Evolutionary conservation across 2,329 filamentous ascomycete genomes (phyloP).

Genomic region (Chrysosphaeria jannelii): DNA sequence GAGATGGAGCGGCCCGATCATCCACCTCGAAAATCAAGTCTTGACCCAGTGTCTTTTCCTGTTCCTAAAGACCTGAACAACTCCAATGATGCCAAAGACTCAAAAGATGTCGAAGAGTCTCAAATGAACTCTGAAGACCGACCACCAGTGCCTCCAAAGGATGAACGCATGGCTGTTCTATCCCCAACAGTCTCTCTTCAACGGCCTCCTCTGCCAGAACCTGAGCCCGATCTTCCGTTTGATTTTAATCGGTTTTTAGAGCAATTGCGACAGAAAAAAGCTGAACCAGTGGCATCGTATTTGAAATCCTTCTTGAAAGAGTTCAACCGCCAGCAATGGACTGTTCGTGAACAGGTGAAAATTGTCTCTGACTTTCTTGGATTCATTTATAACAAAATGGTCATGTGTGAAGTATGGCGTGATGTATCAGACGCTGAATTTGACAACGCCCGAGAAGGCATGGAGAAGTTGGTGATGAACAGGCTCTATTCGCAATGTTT

Average conservation of each 20-base stretch:
- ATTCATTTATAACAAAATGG: conserved; percentile 98
- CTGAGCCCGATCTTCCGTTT: conserved; percentile 66
- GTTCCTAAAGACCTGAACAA: conserved; percentile 13
- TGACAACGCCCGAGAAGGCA: conserved; percentile 90
- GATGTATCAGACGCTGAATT: conserved; percentile 91
- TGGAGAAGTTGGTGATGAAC: conserved; percentile 99
- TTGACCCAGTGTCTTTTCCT: conserved; percentile 34
- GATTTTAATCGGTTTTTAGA: conserved; percentile 95
- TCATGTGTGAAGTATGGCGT: conserved; percentile 82
- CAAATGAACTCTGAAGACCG: conserved; percentile 14
- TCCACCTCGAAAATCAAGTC: conserved; percentile 59
- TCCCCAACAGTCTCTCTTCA: conserved; percentile 22
- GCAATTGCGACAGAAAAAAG: conserved; percentile 81
- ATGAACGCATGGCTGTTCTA: conserved; percentile 13
- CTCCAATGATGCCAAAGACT: not conserved
- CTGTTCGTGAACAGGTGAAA: conserved; percentile 98
- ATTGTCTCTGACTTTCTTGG: conserved; percentile 90
- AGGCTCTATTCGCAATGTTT: conserved; percentile 86
- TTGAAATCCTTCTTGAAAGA: conserved; percentile 81
- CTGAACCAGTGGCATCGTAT: conserved; percentile 91
- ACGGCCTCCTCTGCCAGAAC: conserved; percentile 38
- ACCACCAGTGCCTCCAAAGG: conserved; percentile 29
- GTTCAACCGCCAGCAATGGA: conserved; percentile 95
- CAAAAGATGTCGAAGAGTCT: conserved; percentile 7
- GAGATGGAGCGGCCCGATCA: conserved; percentile 34